A percentile compares a stretch with the other conserved stretches of the same genome.
Conservation (phyloP, 306 rosid species). For the Cicer arietinum region DNA sequence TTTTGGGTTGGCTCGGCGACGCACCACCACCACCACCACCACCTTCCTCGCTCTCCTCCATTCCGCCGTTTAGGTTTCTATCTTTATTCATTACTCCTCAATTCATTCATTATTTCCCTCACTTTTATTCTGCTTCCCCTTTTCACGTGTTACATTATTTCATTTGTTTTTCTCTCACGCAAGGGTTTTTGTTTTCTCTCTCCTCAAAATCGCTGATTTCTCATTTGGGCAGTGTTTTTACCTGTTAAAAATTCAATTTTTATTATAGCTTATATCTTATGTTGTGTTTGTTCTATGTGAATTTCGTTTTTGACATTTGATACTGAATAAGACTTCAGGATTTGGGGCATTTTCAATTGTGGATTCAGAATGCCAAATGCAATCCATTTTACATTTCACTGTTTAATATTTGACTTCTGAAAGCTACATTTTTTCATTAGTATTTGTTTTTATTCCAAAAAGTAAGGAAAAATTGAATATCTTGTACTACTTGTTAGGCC, state of each 20-base stretch:
- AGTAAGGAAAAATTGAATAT: neutral
- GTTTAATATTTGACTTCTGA: conserved; percentile 30
- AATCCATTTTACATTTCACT: conserved; percentile 26
- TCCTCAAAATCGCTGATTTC: neutral
- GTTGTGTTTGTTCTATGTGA: conserved; percentile 25
- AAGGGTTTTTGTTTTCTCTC: neutral
- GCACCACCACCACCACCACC: too few species aligned
- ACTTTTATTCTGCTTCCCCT: neutral
- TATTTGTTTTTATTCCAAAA: neutral
- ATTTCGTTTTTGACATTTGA: conserved; percentile 17
- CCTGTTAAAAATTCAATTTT: neutral
- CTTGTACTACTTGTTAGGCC: conserved; percentile 45
- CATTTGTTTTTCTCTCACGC: neutral
- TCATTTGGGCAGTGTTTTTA: neutral
- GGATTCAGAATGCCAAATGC: conserved; percentile 35
- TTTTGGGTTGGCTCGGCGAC: conserved; percentile 35
- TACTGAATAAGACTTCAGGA: neutral
- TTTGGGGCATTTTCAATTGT: conserved; percentile 26
- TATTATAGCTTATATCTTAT: neutral
- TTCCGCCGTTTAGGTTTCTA: conserved; percentile 48
- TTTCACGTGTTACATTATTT: neutral
- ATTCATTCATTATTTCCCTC: conserved; percentile 26
- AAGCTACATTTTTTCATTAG: conserved; percentile 2
- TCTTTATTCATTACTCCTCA: conserved; percentile 1
- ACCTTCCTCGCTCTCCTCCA: conserved; percentile 21